A percentile compares a stretch with the other conserved stretches of the same genome.
Conservation (phyloP, 1,139 yeast genomes). For the Pichia sp. region DNA sequence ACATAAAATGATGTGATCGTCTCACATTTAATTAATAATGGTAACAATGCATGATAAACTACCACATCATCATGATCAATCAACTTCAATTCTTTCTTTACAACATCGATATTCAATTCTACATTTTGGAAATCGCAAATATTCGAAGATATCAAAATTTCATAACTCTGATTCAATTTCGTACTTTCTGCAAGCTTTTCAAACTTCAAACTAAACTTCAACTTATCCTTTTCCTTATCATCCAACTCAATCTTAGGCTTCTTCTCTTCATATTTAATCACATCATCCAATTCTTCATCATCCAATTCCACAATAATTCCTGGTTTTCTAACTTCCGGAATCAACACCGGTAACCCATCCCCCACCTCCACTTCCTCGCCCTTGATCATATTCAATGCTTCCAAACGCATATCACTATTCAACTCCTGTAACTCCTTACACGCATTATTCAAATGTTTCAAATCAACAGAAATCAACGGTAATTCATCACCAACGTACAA, state of each 20-base stretch:
- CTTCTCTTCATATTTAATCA: not conserved
- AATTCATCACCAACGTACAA: constrained; percentile 47
- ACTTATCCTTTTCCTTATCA: not conserved
- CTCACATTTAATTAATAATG: constrained; percentile 5
- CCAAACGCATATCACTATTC: constrained; percentile 25
- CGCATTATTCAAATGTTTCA: constrained; percentile 34
- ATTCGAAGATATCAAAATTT: constrained; percentile 6
- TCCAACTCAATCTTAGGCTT: not conserved
- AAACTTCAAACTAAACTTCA: constrained; percentile 2
- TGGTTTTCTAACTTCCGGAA: constrained; percentile 1
- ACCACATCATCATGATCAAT: not conserved
- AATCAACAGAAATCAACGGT: constrained; percentile 29
- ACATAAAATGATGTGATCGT: constrained; percentile 7
- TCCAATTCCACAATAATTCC: constrained; percentile 2
- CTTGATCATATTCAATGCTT: constrained; percentile 38
- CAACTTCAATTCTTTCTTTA: constrained; percentile 7
- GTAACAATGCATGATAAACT: constrained; percentile 9
- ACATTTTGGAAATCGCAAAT: constrained; percentile 1
- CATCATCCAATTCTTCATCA: not conserved
- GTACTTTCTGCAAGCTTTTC: constrained; percentile 4
- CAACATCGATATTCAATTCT: constrained; percentile 4
- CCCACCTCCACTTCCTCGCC: constrained; percentile 27
- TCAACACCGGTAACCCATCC: constrained; percentile 1
- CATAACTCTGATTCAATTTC: not conserved
- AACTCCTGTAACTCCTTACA: constrained; percentile 29